Conservation (phyloP, 306 rosid genomes). For the Quillaja saponaria region DNA sequence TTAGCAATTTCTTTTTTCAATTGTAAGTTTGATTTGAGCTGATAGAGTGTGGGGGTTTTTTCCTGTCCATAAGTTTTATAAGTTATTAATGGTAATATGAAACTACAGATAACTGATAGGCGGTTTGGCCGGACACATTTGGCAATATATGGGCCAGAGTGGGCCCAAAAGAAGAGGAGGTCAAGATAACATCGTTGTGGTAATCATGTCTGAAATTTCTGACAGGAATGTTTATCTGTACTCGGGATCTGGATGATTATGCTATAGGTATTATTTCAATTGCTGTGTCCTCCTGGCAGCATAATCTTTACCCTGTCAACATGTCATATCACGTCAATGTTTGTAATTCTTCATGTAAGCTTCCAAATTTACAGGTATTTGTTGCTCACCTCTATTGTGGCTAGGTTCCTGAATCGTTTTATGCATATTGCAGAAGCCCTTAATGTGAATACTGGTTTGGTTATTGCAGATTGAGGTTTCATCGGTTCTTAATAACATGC, state of each 20-base stretch:
- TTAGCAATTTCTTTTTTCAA: constrained; percentile 1
- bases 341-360: constrained; percentile 5
- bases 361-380: background rate
- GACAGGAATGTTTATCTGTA: constrained; percentile 25
- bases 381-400: background rate
- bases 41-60: background rate
- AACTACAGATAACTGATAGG: constrained; percentile 76
- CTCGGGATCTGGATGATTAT: constrained; percentile 11
- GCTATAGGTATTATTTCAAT: constrained; percentile 21
- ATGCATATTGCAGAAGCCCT: background rate
- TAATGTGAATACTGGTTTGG: background rate
- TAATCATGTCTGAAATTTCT: constrained; percentile 33
- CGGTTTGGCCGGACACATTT: constrained; percentile 83
- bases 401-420: background rate
- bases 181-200: constrained; percentile 32
- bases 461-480: background rate
- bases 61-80: background rate
- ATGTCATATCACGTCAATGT: background rate
- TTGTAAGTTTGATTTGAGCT: background rate
- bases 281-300: constrained; percentile 2
- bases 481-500: too few relatives aligned
- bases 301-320: constrained; percentile 20
- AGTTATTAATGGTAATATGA: constrained; percentile 26
- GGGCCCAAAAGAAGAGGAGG: constrained; percentile 87
- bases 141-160: constrained; percentile 88